Conservation (phyloP, 768 basidiomycete species). For the Mycena amicta region DNA sequence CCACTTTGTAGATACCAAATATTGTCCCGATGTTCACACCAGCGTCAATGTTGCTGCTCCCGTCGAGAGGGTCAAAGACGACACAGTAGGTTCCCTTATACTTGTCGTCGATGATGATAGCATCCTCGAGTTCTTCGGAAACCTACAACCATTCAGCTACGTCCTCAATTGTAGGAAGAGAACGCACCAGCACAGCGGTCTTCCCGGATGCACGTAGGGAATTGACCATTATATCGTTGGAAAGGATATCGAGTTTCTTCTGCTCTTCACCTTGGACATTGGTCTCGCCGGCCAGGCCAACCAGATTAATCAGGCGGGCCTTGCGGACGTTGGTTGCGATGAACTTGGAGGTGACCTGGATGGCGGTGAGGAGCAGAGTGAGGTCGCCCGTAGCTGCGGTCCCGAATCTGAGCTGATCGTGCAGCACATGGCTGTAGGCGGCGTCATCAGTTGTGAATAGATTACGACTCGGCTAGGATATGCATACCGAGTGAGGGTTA, state of each 20-base stretch:
- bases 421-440: slow-evolving; percentile 77
- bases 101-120: slow-evolving; percentile 83
- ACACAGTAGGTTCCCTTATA: slow-evolving; percentile 92
- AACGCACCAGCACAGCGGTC: no score
- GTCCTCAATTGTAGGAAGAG: no score
- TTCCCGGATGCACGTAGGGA: slow-evolving; percentile 93
- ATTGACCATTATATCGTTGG: slow-evolving; percentile 99
- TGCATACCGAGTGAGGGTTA: slow-evolving; percentile 89
- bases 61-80: slow-evolving; percentile 97
- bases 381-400: slow-evolving; percentile 88
- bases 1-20: slow-evolving; percentile 94
- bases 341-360: slow-evolving; percentile 95
- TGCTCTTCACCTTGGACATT: slow-evolving; percentile 99
- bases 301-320: slow-evolving; percentile 96
- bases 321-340: slow-evolving; percentile 98
- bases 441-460: neutral
- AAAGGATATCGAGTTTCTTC: slow-evolving; percentile 97
- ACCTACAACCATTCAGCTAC: no score
- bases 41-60: slow-evolving; percentile 96
- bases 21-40: slow-evolving; percentile 98
- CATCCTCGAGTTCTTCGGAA: slow-evolving; percentile 93
- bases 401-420: slow-evolving; percentile 83
- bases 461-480: no score
- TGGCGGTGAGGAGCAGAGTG: slow-evolving; percentile 91
- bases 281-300: slow-evolving; percentile 94